Evolutionary conservation across 2,329 filamentous ascomycete species (phyloP).

Genomic region (Eutypa lata): DNA sequence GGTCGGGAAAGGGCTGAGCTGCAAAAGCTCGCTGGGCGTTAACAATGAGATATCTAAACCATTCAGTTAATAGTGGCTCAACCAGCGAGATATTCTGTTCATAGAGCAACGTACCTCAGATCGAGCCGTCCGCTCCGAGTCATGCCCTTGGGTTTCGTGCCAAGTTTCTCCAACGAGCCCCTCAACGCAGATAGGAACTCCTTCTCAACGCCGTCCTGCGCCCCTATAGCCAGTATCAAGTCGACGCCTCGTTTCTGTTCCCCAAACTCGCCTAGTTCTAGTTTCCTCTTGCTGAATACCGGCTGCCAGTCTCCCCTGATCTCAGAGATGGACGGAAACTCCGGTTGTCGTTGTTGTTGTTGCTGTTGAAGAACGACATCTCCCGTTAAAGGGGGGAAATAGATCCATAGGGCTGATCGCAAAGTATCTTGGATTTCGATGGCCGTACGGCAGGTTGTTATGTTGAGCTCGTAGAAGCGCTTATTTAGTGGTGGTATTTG

Average conservation of each 20-base stretch:
- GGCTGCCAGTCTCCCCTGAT: slow-evolving; percentile 51
- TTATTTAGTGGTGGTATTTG: slow-evolving; percentile 20
- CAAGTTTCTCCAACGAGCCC: slow-evolving; percentile 53
- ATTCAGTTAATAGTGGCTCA: slow-evolving; percentile 3
- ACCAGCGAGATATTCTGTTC: neutral
- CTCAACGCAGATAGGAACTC: slow-evolving; percentile 47
- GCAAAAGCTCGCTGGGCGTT: slow-evolving; percentile 59
- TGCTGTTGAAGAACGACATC: slow-evolving; percentile 46
- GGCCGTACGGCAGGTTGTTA: slow-evolving; percentile 41
- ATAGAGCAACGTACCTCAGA: slow-evolving; percentile 44
- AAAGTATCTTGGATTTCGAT: slow-evolving; percentile 56
- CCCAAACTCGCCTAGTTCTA: slow-evolving; percentile 17
- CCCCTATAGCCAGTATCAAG: slow-evolving; percentile 58
- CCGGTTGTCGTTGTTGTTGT: too few species aligned
- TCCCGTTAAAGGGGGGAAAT: slow-evolving; percentile 50
- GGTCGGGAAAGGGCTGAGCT: slow-evolving; percentile 46
- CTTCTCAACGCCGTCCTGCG: slow-evolving; percentile 51
- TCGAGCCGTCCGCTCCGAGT: slow-evolving; percentile 56
- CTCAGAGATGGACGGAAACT: slow-evolving; percentile 46
- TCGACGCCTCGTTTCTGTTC: slow-evolving; percentile 44
- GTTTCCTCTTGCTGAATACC: slow-evolving; percentile 41
- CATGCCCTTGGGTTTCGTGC: slow-evolving; percentile 45
- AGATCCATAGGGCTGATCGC: slow-evolving; percentile 47
- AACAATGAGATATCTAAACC: slow-evolving; percentile 53
- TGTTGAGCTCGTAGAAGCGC: slow-evolving; percentile 44